These are phyloP conservation scores for Cercospora sp. DNA, from an alignment of 2,329 filamentous ascomycete genomes.

Conservation along the genomic window DNA sequence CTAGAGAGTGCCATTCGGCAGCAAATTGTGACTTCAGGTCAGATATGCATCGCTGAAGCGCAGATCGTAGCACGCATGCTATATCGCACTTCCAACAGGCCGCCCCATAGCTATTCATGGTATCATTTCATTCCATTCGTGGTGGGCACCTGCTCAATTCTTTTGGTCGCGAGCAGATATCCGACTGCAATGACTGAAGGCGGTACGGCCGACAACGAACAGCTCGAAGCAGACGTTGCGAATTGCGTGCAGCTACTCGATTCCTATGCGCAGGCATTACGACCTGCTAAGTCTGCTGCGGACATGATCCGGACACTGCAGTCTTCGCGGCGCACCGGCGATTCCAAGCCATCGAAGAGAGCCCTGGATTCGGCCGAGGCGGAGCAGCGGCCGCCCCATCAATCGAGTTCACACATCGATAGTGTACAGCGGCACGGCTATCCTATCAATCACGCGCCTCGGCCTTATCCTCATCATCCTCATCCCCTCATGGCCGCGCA, in stretches of 20 bases:
- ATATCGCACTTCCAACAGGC: conserved; percentile 5
- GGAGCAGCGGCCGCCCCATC: not conserved
- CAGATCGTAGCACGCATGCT: conserved; percentile 15
- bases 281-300: conserved; percentile 12
- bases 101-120: conserved; percentile 12
- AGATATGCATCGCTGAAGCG: conserved; percentile 16
- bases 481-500: not conserved
- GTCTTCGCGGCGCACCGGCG: not conserved
- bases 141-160: conserved; percentile 15
- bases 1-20: not conserved
- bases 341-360: not conserved
- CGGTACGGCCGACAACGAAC: not conserved
- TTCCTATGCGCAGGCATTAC: conserved; percentile 6
- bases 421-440: not conserved
- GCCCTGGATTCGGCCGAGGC: not conserved
- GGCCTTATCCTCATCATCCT: not conserved
- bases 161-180: conserved; percentile 17
- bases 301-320: conserved; percentile 20
- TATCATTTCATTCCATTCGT: conserved; percentile 19
- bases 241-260: conserved; percentile 15
- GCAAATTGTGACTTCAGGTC: conserved; percentile 13
- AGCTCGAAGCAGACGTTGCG: conserved; percentile 13
- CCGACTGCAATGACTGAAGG: not conserved
- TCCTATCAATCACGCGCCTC: not conserved
- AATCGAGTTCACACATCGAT: not conserved